phyloP scores from a whole-genome alignment of 768 basidiomycete species.

The Naganishia vishniacii region DNA sequence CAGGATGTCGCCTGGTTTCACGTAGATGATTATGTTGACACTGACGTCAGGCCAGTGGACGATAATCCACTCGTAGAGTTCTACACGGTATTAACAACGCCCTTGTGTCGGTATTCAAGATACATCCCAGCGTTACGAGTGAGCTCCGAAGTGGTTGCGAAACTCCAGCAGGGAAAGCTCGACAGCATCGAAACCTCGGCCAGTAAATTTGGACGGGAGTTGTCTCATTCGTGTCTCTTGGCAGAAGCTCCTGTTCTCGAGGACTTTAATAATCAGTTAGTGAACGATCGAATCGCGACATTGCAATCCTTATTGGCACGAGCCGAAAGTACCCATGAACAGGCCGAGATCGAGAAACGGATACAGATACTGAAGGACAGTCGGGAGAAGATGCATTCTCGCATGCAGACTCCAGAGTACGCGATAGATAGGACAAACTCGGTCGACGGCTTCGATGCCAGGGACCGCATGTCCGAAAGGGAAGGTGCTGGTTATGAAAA shows the following conservation, averaged over 20 bases:
- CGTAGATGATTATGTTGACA: slow-evolving; percentile 73
- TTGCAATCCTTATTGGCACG: not conserved
- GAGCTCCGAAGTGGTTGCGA: slow-evolving; percentile 1
- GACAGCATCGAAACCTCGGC: slow-evolving; percentile 33
- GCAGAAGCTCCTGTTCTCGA: slow-evolving; percentile 54
- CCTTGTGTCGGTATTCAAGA: slow-evolving; percentile 73
- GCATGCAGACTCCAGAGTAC: slow-evolving; percentile 3
- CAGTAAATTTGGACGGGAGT: slow-evolving; percentile 76
- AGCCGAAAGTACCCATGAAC: not conserved
- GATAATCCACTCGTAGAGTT: slow-evolving; percentile 61
- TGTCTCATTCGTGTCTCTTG: slow-evolving; percentile 73
- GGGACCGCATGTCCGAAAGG: slow-evolving; percentile 54
- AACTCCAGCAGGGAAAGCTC: slow-evolving; percentile 30
- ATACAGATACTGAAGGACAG: slow-evolving; percentile 14
- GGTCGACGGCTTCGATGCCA: slow-evolving; percentile 17
- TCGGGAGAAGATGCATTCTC: not conserved
- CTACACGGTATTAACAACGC: slow-evolving; percentile 68
- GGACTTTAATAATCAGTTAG: not conserved
- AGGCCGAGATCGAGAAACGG: not conserved
- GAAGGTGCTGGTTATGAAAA: slow-evolving; percentile 69
- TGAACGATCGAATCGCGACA: not conserved
- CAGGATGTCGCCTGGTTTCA: slow-evolving; percentile 61
- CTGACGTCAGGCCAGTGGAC: slow-evolving; percentile 59
- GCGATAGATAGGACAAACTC: slow-evolving; percentile 1
- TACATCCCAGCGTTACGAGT: slow-evolving; percentile 17